phyloP scores from a whole-genome alignment of 768 basidiomycete species.

The Trametes cingulata region DNA sequence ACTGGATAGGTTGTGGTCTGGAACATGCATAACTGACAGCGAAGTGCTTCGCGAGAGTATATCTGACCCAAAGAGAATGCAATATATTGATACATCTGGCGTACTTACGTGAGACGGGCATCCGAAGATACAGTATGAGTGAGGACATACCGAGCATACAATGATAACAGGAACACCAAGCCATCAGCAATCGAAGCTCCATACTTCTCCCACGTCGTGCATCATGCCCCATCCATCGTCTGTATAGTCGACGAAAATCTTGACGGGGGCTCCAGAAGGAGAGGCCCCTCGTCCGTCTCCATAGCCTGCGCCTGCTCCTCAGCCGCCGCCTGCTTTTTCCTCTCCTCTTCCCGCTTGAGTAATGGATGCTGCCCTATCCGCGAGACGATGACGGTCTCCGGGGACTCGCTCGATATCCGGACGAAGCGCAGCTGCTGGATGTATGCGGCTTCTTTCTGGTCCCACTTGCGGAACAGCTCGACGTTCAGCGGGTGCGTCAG shows the following conservation, averaged over 20 bases:
- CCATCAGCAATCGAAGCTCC: constrained; percentile 8
- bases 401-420: constrained; percentile 64
- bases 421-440: constrained; percentile 73
- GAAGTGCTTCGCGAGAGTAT: too few species aligned
- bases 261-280: constrained; percentile 33
- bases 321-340: neutral
- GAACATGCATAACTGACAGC: too few species aligned
- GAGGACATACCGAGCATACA: neutral
- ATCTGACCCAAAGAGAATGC: neutral
- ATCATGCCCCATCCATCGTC: constrained; percentile 36
- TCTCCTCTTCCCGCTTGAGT: constrained; percentile 25
- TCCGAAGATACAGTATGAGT: neutral
- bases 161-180: neutral
- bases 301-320: constrained; percentile 23
- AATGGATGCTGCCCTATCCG: constrained; percentile 59
- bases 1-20: too few species aligned
- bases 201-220: too few species aligned
- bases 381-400: constrained; percentile 50
- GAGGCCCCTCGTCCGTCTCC: constrained; percentile 30
- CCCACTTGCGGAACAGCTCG: constrained; percentile 74
- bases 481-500: constrained; percentile 73
- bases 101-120: neutral
- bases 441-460: constrained; percentile 72
- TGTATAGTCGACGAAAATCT: constrained; percentile 41
- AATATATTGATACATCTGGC: constrained; percentile 5